Base-by-base conservation (phyloP, 2,329 filamentous ascomycete genomes). In the Falciphora oryzae region DNA sequence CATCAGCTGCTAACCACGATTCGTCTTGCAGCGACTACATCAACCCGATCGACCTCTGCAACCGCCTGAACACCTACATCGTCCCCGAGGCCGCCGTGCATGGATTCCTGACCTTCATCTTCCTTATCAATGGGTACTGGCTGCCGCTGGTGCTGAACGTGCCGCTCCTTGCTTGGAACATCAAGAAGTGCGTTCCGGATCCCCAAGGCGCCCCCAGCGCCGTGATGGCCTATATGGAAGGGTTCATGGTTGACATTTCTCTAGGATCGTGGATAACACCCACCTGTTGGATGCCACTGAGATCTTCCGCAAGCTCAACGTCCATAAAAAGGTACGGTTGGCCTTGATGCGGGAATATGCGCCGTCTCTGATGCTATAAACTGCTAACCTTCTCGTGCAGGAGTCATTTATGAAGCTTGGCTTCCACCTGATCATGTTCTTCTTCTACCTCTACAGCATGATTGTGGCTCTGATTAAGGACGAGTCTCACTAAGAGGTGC, bases 401-500 rank as follows among this genome's bases (percentile, higher is more conserved):
- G 95, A 99, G 87, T 98, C 95, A 0, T 99, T 99, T 79, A 89
- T 95, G 82, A 99, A 99, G 83, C 91, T 99, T 58, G 95, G 94
- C 65, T 99, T 99, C 85, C 95, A 99, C 79, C 84, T 99, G 67
- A 79, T 99, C 81, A 97, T 99, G 93, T 99, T 99, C 87, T 99
- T 99, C 88, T 99, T 98, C 87, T 99, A 99, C 82, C 90, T 99
- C 65, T 97, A 97, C 86, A 96, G 91, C 89, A 96, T 95, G 91
- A 95, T 95, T 72, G 94, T 97, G 69, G 94, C 95, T 70, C 85
- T 99, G 68, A 99, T 99, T 83, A 89, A 90, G 75, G 95, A 98
- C 78, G 95, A 99, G 81, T 87, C 90, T 66, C 86, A 93, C 79
- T 96, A 89, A 89, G 25, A 25, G 61, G 28, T 16, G 44, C 60